phyloP scores from a whole-genome alignment of 1,139 yeast species.

The Blastobotrys niveus region DNA sequence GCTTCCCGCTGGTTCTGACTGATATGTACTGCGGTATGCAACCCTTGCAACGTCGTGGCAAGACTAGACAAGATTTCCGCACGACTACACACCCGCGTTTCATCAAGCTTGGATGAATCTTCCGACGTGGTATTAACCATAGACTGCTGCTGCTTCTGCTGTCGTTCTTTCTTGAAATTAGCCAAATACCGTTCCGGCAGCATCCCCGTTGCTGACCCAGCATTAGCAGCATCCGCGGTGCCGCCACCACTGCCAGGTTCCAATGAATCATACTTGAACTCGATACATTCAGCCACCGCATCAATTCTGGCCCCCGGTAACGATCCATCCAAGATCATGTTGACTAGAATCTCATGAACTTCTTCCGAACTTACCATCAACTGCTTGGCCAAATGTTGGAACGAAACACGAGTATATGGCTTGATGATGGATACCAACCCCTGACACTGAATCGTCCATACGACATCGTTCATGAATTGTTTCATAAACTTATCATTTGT shows the following conservation, averaged over 20 bases:
- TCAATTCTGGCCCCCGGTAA: conserved; percentile 44
- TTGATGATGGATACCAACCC: conserved; percentile 36
- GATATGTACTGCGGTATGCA: conserved; percentile 3
- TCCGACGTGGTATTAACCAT: conserved; percentile 15
- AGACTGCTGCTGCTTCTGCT: conserved; percentile 19
- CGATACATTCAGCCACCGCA: conserved; percentile 17
- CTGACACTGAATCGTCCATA: conserved; percentile 33
- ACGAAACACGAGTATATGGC: conserved; percentile 38
- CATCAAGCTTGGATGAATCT: not conserved
- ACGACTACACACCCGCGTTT: conserved; percentile 1
- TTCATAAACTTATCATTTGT: conserved; percentile 29
- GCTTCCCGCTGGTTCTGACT: no score
- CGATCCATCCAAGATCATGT: conserved; percentile 44
- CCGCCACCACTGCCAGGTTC: not conserved
- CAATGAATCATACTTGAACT: conserved; percentile 13
- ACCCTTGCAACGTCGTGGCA: not conserved
- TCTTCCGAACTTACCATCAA: conserved; percentile 29
- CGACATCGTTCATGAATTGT: conserved; percentile 32
- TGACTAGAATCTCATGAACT: conserved; percentile 40
- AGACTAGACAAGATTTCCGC: not conserved
- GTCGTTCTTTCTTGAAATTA: conserved; percentile 16
- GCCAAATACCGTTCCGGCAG: conserved; percentile 18
- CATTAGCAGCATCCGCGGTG: no score
- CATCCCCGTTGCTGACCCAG: conserved; percentile 1
- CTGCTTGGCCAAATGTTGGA: conserved; percentile 31